Evolutionary conservation across 1,284 basidiomycete genomes (phyloP), one percentile per base, ranked within the genome.

Genomic region (Sphagnurus paluster): DNA sequence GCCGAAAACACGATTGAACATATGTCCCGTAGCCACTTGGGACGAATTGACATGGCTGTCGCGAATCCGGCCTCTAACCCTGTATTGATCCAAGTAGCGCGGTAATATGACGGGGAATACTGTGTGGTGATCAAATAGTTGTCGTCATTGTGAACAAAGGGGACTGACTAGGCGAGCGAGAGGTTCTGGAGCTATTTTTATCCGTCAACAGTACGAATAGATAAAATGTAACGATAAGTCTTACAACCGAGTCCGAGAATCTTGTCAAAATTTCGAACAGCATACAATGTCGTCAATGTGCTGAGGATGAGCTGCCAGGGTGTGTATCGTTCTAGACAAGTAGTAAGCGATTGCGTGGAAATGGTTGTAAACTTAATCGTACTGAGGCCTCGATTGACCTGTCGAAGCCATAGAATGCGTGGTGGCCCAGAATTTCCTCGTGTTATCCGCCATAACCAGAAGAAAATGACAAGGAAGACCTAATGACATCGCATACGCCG

Each of bases 21-120:
- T 7, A 97, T 71, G 63, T 98, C 93, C 54, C 87, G 79, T 8
- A 98, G 66, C 93, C 93, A 97, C 62, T 90, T 92, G 0, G 93
- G 90, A n/a, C 85, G 82, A 53, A 99, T 90, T 2, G 82, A 74
- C 87, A 96, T 93, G 7, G 96, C 94, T 0, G 93, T 94, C 0
- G 95, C 93, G 61, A 98, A 98, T 1, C 95, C 96, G 1, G 95
- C 94, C 63, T 99, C 96, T n/a, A 98, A 75, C 0, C 93, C 95
- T 0, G 89, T 95, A 43, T 72, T 84, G 55, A 99, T 85, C 89
- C 95, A 99, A 38, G 95, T 97, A n/a, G 93, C 95, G 21, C 96
- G 86, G 67, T 96, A 98, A 65, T 95, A 98, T 5, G 91, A 88
- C 2, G 90, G 79, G 1, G 93, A 91, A 63, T 98, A 98, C 90